Base-by-base conservation (phyloP, 2,329 filamentous ascomycete genomes). In the Aspergillus sp. region DNA sequence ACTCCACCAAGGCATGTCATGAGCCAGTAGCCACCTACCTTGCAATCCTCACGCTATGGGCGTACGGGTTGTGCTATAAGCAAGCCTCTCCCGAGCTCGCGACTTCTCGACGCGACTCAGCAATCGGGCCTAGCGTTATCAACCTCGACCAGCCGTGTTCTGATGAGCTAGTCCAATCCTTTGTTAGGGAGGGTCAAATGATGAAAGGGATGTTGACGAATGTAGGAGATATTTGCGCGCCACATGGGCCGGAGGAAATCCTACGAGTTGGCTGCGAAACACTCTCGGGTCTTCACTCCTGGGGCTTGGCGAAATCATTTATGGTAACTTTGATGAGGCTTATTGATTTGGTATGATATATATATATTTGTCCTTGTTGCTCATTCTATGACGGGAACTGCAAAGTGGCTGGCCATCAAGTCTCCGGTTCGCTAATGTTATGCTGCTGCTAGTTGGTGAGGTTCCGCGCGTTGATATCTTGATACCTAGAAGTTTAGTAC, bases 101-200 rank as follows among this genome's bases (percentile, higher is more conserved):
- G 21, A 51, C 58, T 15, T 45, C 11, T 44, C 56, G 7, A 47
- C 57, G 51, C 40, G 60, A 64, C 12, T 49, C 59, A n/a, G 64
- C 63, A 3, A 65, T 66, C 1, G 72, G 75, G 17, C 75, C 78
- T 0, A 74, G 69, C 0, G 79, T 81, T 8, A 81, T 85, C 39
- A 77, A 81, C 17, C 71, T 86, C 0, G 84, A 86, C 56, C 74
- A 82, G 9, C 83, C 83, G 0, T 78, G 78, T 2, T 82, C 85
- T 60, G 84, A 86, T 64, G 83, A 85, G 62, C 74, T 85, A 49
- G 82, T 84, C 1, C 83, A 86, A 62, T 68, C 80, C 2, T 86
- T 82, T 65, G 81, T 86, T 0, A 73, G 78, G 11, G 72, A 77
- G 15, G 83, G 83, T 0, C 71, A 77, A 31, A 71, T 64, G 3